Evolutionary conservation across 2,329 filamentous ascomycete genomes (phyloP), one percentile per base, ranked within the genome.

Genomic region (Setomelanomma holmii): DNA sequence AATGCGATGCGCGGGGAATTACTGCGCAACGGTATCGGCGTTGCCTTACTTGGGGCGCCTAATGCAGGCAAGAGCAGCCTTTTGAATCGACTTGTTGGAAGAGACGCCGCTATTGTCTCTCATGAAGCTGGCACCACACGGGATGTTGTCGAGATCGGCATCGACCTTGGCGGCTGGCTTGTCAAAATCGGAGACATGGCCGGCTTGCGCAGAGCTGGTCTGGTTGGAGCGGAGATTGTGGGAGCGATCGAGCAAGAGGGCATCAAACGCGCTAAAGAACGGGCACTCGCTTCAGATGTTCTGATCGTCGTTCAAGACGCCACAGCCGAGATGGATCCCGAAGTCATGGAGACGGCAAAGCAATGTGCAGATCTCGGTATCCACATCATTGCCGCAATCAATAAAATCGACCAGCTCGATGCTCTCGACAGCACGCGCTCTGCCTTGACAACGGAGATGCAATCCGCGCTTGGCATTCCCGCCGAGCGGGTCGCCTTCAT

Each of bases 121-220:
- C 83, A 86, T 1, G 93, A 98, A 76, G 92, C 92, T 34, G 95
- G 95, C 0, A 99, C 95, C 0, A 99, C 95, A 5, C 80, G 95
- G 54, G 95, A 99, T 76, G 88, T 99, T 45, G 88, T 99, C 10
- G 95, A 99, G 77, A 90, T 95, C 0, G 89, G 89, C 22, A 82
- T 99, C 21, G 95, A 99, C 75, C 82, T 99, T 41, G 86, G 88
- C 0, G 95, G 95, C 0, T 99, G 90, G 78, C 86, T 96, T 43
- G 96, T 93, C 74, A 90, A 90, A n/a, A 88, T 99, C 68, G 93
- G 93, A 14, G 95, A 99, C 76, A 98, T 95, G 66, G 95, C 95
- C 17, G 95, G 95, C 1, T 85, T 99, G 61, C 83, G 92, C 43
- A 84, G 82, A 41, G 73, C 73, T 43, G 70, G 67, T 20, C 46